Conservation (phyloP, 768 basidiomycete species). For the Lentinula boryana region DNA sequence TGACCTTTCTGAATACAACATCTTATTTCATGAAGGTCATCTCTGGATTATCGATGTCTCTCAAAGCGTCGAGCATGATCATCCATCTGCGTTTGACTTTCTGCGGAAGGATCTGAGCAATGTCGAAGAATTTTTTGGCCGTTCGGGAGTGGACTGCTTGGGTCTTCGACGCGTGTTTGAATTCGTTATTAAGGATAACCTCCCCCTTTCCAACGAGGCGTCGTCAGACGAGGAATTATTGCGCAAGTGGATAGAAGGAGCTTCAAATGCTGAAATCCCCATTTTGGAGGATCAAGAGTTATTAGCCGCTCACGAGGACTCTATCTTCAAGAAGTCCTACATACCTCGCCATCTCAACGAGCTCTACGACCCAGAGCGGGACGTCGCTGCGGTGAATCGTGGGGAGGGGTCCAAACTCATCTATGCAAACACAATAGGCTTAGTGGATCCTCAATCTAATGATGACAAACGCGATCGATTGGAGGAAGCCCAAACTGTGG, state of each 20-base stretch:
- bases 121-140: constrained; percentile 86
- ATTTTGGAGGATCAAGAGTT: constrained; percentile 12
- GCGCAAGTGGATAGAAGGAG: constrained; percentile 39
- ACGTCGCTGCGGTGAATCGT: constrained; percentile 66
- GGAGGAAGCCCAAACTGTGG: constrained; percentile 7
- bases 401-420: constrained; percentile 75
- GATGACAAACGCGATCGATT: neutral
- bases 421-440: constrained; percentile 81
- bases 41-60: constrained; percentile 97
- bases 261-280: neutral
- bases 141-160: constrained; percentile 67
- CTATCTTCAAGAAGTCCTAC: constrained; percentile 84
- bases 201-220: constrained; percentile 27
- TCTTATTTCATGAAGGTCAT: constrained; percentile 78
- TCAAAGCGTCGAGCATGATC: constrained; percentile 97
- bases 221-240: constrained; percentile 27
- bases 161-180: constrained; percentile 84
- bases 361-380: constrained; percentile 91
- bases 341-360: constrained; percentile 92
- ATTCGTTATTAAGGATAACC: constrained; percentile 65
- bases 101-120: constrained; percentile 89
- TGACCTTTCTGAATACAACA: constrained; percentile 97
- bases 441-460: constrained; percentile 40
- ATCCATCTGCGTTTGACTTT: constrained; percentile 95
- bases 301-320: constrained; percentile 62